Evolutionary conservation across 2,329 filamentous ascomycete species (phyloP).

Genomic region (Trichoderma arundinaceum): DNA sequence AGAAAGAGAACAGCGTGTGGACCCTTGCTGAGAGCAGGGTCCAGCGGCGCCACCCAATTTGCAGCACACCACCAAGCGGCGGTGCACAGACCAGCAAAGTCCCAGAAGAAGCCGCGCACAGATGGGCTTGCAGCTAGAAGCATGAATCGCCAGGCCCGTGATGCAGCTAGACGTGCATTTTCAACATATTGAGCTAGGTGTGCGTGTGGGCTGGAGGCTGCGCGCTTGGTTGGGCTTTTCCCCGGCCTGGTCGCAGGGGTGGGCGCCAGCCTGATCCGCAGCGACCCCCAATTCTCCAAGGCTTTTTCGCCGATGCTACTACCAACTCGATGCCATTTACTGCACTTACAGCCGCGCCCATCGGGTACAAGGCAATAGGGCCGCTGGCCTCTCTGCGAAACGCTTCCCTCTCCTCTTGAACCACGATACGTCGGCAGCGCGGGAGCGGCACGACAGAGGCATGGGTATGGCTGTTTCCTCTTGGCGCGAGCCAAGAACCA

Average conservation of each 20-base stretch:
- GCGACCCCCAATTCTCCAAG: constrained; percentile 22
- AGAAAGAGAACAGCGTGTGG: constrained; percentile 21
- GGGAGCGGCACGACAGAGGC: constrained; percentile 28
- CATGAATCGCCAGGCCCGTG: constrained; percentile 32
- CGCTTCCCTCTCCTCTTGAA: not conserved
- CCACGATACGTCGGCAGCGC: constrained; percentile 26
- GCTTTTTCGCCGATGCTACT: constrained; percentile 7
- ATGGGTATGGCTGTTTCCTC: constrained; percentile 18
- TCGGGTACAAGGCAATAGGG: constrained; percentile 13
- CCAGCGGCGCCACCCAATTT: constrained; percentile 32
- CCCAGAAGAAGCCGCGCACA: constrained; percentile 32
- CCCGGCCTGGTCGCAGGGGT: constrained; percentile 20
- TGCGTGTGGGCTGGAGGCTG: constrained; percentile 28
- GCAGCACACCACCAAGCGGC: constrained; percentile 27
- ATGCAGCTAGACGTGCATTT: constrained; percentile 28
- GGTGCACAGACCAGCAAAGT: constrained; percentile 29
- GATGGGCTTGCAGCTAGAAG: constrained; percentile 31
- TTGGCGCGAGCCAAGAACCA: constrained; percentile 25
- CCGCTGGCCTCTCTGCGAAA: not conserved
- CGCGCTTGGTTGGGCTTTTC: constrained; percentile 27
- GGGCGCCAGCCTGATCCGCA: constrained; percentile 24
- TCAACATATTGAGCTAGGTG: constrained; percentile 24
- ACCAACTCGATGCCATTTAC: not conserved
- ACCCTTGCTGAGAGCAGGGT: constrained; percentile 29
- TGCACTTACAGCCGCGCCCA: constrained; percentile 3